These are phyloP conservation scores for Arabis hirsuta DNA, from an alignment of 345 rosid species.

Conservation along the genomic window DNA sequence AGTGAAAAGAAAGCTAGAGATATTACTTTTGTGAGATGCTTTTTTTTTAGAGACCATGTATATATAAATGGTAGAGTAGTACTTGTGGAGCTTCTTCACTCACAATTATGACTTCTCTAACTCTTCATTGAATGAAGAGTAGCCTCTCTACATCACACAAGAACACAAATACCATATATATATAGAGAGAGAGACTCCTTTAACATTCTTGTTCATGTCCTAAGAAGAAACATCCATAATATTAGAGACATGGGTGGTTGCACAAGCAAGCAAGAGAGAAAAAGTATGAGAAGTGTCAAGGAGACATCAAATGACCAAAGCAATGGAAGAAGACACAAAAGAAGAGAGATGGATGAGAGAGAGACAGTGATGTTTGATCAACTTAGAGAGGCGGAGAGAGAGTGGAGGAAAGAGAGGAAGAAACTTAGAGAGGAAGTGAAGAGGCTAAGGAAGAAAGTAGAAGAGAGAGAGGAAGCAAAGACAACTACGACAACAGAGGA, in stretches of 20 bases:
- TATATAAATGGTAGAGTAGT: slow-evolving; percentile 34
- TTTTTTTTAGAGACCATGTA: slow-evolving; percentile 1
- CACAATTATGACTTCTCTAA: slow-evolving; percentile 24
- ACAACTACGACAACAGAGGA: slow-evolving; percentile 34
- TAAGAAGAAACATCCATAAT: not conserved
- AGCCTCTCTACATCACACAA: slow-evolving; percentile 34
- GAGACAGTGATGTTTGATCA: slow-evolving; percentile 50
- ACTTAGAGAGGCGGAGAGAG: slow-evolving; percentile 55
- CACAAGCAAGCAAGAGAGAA: slow-evolving; percentile 43
- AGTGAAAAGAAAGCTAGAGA: slow-evolving; percentile 25
- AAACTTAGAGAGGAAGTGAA: slow-evolving; percentile 57
- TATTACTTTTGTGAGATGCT: slow-evolving; percentile 29
- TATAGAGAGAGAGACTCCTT: slow-evolving; percentile 17
- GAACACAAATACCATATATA: slow-evolving; percentile 1
- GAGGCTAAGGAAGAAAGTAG: slow-evolving; percentile 53
- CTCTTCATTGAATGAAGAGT: slow-evolving; percentile 39
- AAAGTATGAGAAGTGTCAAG: slow-evolving; percentile 27
- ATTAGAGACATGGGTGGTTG: slow-evolving; percentile 41
- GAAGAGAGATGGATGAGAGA: slow-evolving; percentile 50
- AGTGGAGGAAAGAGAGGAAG: slow-evolving; percentile 50
- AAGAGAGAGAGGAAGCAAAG: slow-evolving; percentile 56
- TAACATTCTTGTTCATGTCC: slow-evolving; percentile 13
- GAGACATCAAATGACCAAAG: slow-evolving; percentile 27
- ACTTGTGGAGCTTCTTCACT: slow-evolving; percentile 35
- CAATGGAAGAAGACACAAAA: slow-evolving; percentile 47